These are phyloP conservation scores for Leccinum subfulvum DNA, from an alignment of 1,284 basidiomycete genomes.

Conservation along the genomic window DNA sequence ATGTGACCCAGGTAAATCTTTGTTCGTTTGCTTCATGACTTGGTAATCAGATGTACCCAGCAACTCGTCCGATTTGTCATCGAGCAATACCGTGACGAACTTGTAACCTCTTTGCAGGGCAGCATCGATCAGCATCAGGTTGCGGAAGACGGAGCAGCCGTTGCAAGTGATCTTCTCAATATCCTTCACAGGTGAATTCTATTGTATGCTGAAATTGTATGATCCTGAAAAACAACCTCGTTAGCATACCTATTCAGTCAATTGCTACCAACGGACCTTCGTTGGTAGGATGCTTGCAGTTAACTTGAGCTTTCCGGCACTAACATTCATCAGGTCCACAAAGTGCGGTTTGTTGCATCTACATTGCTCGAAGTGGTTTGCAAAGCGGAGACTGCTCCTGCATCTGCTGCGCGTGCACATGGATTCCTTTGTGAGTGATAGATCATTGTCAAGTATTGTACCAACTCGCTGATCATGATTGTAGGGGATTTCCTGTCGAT, in stretches of 20 bases:
- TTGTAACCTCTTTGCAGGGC: slow-evolving; percentile 66
- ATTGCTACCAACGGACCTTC: slow-evolving; percentile 87
- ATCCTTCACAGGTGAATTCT: slow-evolving; percentile 68
- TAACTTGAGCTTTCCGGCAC: neutral
- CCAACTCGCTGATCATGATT: slow-evolving; percentile 10
- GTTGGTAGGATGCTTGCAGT: slow-evolving; percentile 45
- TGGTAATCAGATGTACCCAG: slow-evolving; percentile 29
- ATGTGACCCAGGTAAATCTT: slow-evolving; percentile 73
- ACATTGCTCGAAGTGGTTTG: slow-evolving; percentile 83
- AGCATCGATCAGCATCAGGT: slow-evolving; percentile 61
- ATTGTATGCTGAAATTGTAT: neutral
- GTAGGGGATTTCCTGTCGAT: slow-evolving; percentile 88
- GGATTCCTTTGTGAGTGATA: slow-evolving; percentile 67
- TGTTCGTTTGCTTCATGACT: neutral
- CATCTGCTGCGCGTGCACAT: slow-evolving; percentile 73
- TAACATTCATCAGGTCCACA: slow-evolving; percentile 59
- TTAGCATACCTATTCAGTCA: slow-evolving; percentile 83
- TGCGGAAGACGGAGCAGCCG: slow-evolving; percentile 69
- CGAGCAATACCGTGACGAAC: slow-evolving; percentile 84
- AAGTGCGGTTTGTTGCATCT: slow-evolving; percentile 87
- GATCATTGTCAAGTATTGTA: slow-evolving; percentile 8
- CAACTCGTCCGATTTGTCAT: slow-evolving; percentile 89
- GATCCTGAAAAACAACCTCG: slow-evolving; percentile 5
- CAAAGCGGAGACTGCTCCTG: slow-evolving; percentile 73
- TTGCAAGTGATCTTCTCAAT: slow-evolving; percentile 77